Conservation (phyloP, 202 grass and related monocot species). For the Zizania palustris region DNA sequence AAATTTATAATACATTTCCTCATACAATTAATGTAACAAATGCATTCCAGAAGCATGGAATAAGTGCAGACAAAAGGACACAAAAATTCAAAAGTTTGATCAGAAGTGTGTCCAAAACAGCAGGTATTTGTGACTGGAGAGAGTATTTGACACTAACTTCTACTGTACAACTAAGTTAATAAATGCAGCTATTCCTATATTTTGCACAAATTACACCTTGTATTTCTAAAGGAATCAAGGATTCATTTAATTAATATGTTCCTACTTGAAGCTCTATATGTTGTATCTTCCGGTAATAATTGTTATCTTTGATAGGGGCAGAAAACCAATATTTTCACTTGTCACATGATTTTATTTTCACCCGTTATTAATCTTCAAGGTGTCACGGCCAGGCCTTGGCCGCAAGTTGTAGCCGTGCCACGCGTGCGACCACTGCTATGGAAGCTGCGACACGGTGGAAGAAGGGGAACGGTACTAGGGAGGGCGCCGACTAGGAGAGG, state of each 20-base stretch:
- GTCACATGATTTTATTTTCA: background rate
- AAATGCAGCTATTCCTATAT: background rate
- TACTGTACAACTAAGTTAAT: background rate
- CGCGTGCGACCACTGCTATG: too few relatives aligned
- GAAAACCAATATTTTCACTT: background rate
- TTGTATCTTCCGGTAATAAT: background rate
- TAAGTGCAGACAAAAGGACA: background rate
- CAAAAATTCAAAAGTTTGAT: background rate
- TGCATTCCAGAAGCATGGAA: background rate
- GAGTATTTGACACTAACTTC: background rate
- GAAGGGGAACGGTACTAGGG: too few relatives aligned
- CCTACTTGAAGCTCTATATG: background rate
- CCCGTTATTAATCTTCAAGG: background rate
- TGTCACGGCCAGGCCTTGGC: too few relatives aligned
- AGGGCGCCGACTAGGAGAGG: too few relatives aligned
- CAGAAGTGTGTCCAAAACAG: background rate
- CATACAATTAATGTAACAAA: background rate
- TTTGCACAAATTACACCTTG: constrained; percentile 8
- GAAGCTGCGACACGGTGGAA: too few relatives aligned
- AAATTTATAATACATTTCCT: background rate
- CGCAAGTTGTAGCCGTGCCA: too few relatives aligned
- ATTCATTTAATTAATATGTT: background rate
- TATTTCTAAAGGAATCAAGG: background rate
- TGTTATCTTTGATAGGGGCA: background rate
- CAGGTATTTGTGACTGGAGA: background rate